These are phyloP conservation scores for Chlamydomonas eustigma DNA, from an alignment of 139 green algal species.

Conservation along the genomic window DNA sequence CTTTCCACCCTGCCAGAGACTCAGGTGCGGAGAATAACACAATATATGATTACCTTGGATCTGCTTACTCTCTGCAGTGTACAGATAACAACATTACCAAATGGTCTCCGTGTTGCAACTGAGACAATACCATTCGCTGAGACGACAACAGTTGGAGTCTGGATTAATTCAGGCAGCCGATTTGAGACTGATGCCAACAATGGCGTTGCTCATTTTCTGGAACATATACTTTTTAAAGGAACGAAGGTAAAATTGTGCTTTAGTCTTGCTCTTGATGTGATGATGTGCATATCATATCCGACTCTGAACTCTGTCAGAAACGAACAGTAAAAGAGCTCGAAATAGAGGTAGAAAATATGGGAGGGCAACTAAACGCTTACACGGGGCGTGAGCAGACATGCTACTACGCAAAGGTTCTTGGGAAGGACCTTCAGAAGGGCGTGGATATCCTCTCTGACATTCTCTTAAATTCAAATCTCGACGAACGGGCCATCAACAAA, in stretches of 20 bases:
- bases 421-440: constrained; percentile 83
- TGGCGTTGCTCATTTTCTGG: constrained; percentile 95
- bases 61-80: not conserved
- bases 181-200: constrained; percentile 93
- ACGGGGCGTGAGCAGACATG: constrained; percentile 94
- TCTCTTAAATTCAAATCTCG: constrained; percentile 88
- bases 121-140: constrained; percentile 78
- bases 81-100: constrained; percentile 90
- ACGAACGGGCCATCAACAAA: constrained; percentile 78
- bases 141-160: constrained; percentile 93
- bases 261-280: no score
- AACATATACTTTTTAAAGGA: constrained; percentile 99
- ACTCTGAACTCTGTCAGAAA: no score
- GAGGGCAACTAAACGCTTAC: constrained; percentile 97
- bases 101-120: constrained; percentile 87
- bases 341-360: constrained; percentile 98
- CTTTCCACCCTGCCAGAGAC: constrained; percentile 78
- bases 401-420: constrained; percentile 90
- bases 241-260: constrained; percentile 66
- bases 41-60: not conserved
- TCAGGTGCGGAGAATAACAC: constrained; percentile 48
- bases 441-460: constrained; percentile 96
- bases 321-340: constrained; percentile 82
- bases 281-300: no score
- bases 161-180: constrained; percentile 93